These are phyloP conservation scores for Rhynchospora tenuis DNA, from an alignment of 176 grass and related monocot genomes.

Conservation along the genomic window DNA sequence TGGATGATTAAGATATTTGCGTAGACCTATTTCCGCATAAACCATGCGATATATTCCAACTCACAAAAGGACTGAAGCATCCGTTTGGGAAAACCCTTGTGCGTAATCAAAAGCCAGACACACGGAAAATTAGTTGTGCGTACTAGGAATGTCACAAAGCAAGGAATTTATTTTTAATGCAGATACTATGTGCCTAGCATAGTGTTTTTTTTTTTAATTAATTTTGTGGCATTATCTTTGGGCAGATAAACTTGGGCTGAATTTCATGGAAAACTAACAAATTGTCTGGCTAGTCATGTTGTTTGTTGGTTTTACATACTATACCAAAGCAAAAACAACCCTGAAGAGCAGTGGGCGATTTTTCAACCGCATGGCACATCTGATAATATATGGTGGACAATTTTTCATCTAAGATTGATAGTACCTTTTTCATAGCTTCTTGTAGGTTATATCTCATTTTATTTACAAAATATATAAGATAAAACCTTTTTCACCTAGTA, in stretches of 20 bases:
- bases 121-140: background rate
- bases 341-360: too few relatives aligned
- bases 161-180: background rate
- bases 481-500: too few relatives aligned
- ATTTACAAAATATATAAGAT: too few relatives aligned
- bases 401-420: too few relatives aligned
- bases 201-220: background rate
- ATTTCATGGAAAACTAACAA: conserved; percentile 1
- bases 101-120: background rate
- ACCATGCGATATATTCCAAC: background rate
- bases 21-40: background rate
- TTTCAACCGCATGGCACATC: too few relatives aligned
- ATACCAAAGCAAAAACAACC: too few relatives aligned
- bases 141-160: background rate
- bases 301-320: background rate
- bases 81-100: background rate
- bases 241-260: background rate
- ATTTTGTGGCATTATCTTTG: background rate
- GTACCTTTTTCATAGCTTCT: too few relatives aligned
- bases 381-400: too few relatives aligned
- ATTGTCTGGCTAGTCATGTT: background rate
- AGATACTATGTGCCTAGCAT: background rate
- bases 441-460: too few relatives aligned
- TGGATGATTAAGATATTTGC: background rate
- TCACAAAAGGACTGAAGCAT: background rate